Base-by-base conservation (phyloP, 2,329 filamentous ascomycete genomes). In the Coniochaeta sp. region DNA sequence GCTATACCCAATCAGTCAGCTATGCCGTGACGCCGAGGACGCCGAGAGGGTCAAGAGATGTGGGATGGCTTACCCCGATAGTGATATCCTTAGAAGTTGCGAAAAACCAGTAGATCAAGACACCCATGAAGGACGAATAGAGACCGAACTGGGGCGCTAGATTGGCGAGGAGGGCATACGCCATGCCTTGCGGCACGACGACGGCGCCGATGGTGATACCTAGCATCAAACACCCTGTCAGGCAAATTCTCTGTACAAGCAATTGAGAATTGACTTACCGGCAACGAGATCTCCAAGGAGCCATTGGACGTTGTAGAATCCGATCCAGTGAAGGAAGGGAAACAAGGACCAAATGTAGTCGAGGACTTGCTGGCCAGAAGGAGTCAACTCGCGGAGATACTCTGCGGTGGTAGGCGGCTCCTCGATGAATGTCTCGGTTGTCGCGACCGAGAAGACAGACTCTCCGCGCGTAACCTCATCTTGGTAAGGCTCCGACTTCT, bases 71-170 rank as follows among this genome's bases (percentile, higher is more conserved):
- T 80, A 90, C 89, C 17, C 93, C 93, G 60, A 98, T 98, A 11
- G 93, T 97, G 70, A 99, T 98, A 73, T 99, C 93, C 72, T 98
- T 99, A 16, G 93, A 97, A 0, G 95, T 99, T 36, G 93, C 95
- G 70, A 98, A 98, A 71, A 97, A 89, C 93, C 93, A 98, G 76
- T 99, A 99, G 63, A 96, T 81, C 64, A 96, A 73, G 17, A 96
- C 93, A 58, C 93, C 95, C 83, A 97, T 95, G 71, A 99, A 98
- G 0, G 93, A 97, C 0, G 93, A 95, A 75, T 96, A 96, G 0
- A 98, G 82, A 58, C 93, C 93, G 69, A 88, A 98, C 70, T 98
- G 82, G 6, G 89, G 84, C 0, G 85, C 81, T n/a, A 98, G 81
- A 62, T 88, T 83, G 52, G 93, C 93, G 28, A 98, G 81, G 63